phyloP scores from a whole-genome alignment of 2,329 filamentous ascomycete genomes.

The Sporothrix phasma region DNA sequence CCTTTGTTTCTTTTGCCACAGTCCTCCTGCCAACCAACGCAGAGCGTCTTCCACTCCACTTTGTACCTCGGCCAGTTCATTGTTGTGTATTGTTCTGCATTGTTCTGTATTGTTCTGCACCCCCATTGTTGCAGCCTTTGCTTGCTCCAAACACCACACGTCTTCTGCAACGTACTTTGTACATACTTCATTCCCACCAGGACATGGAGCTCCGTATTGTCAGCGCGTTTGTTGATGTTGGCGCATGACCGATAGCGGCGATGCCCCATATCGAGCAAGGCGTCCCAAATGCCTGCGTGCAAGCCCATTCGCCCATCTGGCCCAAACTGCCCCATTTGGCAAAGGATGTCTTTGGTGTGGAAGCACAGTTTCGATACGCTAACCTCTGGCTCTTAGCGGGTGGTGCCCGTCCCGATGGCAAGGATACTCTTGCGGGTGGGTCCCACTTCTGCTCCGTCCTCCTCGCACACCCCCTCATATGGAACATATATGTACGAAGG shows the following conservation, averaged over 20 bases:
- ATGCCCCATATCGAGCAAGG: constrained; percentile 1
- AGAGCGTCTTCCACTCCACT: neutral
- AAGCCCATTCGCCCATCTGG: neutral
- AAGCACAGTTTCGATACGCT: neutral
- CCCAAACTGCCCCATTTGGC: neutral
- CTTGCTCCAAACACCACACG: too few relatives aligned
- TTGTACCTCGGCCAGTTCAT: neutral
- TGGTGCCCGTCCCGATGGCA: constrained; percentile 8
- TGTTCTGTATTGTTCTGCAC: too few relatives aligned
- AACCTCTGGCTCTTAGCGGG: constrained; percentile 3
- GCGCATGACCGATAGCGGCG: neutral
- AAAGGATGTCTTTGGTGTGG: neutral
- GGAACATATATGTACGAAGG: too few relatives aligned
- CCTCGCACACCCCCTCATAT: too few relatives aligned
- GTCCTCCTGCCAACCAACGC: too few relatives aligned
- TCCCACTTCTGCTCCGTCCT: too few relatives aligned
- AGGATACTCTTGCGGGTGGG: neutral
- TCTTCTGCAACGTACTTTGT: neutral
- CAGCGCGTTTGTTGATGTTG: neutral
- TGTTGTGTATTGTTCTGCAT: too few relatives aligned
- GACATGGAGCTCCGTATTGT: too few relatives aligned
- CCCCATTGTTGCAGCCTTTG: too few relatives aligned
- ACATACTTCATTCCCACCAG: too few relatives aligned
- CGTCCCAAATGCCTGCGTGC: neutral
- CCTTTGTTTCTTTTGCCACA: neutral